Base-by-base conservation (phyloP, 352 stramenopile species). In the Albugo candida region DNA sequence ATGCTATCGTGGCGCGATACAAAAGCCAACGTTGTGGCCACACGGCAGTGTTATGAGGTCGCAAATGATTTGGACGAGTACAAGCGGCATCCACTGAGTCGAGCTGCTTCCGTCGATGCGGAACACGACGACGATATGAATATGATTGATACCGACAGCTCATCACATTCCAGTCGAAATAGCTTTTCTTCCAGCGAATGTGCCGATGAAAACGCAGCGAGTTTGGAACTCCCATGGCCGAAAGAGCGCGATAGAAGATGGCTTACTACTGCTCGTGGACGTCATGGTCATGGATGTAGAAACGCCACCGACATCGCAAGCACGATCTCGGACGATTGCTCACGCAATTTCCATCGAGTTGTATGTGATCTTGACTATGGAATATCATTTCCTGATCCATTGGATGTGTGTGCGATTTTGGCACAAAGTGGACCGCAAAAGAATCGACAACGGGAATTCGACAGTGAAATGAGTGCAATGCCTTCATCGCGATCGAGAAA, bases 311-410 rank as follows among this genome's bases (percentile, higher is more conserved):
- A 24, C 3, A 19, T 43, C 8, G 38, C 17, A 43, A 24, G 17
- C 38, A 8, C 17, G 17, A 24, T 19, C 3, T 43, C 38, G 17
- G 38, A 24, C 38, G 53, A 66, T 14, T 49, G 44, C 18, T 60
- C 55, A 24, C 56, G 54, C 0, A 62, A 58, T 42, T 66, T 54
- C 35, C 61, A 78, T 47, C 67, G 65, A 50, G 55, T 81, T 20
- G 64, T 81, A 20, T 65, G 68, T 13, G 68, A 81, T 37, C 50
- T 81, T 14, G 66, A 81, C 52, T 45, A 58, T 11, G 68, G 68
- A 0, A 67, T 78, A 20, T 75, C 68, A 14, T 81, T 72, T 35
- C 68, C 68, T 10, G 62, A 76, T 41, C 49, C 50, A 3, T 42
- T 76, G 11, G 58, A 71, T 12, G 18, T 43, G 0, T 65, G 61